These are phyloP conservation scores for Musa troglodytarum DNA, from an alignment of 176 grass and related monocot genomes.

Conservation along the genomic window DNA sequence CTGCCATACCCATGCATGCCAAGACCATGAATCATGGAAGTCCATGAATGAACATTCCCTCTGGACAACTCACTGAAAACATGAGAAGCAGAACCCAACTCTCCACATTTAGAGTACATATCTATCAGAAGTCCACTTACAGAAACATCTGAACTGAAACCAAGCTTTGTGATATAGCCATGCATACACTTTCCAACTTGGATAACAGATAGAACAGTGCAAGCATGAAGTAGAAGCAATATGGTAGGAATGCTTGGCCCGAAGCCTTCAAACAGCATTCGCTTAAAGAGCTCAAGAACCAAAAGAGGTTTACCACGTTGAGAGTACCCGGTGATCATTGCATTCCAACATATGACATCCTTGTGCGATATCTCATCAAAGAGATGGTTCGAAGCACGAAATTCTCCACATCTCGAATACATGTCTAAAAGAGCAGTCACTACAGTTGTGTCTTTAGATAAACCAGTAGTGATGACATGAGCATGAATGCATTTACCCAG, in stretches of 20 bases:
- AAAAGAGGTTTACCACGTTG: background rate
- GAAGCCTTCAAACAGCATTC: background rate
- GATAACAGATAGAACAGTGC: background rate
- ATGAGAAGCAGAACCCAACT: constrained; percentile 2
- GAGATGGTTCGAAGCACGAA: background rate
- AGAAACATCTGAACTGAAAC: constrained; percentile 7
- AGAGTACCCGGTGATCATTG: constrained; percentile 8
- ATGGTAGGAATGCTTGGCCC: constrained; percentile 15
- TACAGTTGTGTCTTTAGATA: background rate
- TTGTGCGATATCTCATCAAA: constrained; percentile 4
- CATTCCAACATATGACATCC: constrained; percentile 10
- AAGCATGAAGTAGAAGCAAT: constrained; percentile 1
- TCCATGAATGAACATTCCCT: constrained; percentile 5
- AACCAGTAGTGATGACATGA: background rate
- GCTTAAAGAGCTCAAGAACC: background rate
- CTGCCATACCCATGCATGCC: constrained; percentile 11
- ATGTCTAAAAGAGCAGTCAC: background rate
- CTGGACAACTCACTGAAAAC: background rate
- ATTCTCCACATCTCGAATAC: constrained; percentile 3
- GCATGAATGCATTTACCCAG: constrained; percentile 14
- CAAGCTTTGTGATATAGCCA: background rate
- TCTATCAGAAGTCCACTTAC: constrained; percentile 5
- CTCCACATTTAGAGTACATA: constrained; percentile 20
- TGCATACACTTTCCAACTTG: constrained; percentile 1
- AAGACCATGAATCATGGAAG: constrained; percentile 13